These are phyloP conservation scores for Cladorrhinum sp. DNA, from an alignment of 2,329 filamentous ascomycete genomes.

Conservation along the genomic window DNA sequence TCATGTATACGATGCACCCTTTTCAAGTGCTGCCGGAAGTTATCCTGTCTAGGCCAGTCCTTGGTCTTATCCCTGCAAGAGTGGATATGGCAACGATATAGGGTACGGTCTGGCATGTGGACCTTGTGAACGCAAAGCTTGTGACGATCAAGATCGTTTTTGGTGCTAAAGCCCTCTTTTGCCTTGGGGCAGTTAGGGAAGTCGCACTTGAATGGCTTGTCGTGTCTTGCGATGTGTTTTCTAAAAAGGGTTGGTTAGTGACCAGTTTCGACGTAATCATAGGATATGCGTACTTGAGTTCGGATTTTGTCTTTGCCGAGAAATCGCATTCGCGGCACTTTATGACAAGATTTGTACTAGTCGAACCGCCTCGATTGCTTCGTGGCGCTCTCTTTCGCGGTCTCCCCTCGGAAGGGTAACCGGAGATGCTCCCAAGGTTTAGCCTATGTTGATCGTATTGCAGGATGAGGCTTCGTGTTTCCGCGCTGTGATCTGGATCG, in stretches of 20 bases:
- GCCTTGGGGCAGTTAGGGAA: slow-evolving; percentile 52
- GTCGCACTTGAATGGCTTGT: slow-evolving; percentile 63
- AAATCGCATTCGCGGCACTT: slow-evolving; percentile 36
- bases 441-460: slow-evolving; percentile 21
- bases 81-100: slow-evolving; percentile 58
- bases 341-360: slow-evolving; percentile 1
- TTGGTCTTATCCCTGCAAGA: slow-evolving; percentile 62
- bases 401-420: slow-evolving; percentile 5
- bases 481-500: slow-evolving; percentile 39
- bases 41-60: slow-evolving; percentile 77
- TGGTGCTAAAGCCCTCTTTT: slow-evolving; percentile 69
- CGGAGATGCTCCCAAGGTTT: slow-evolving; percentile 7
- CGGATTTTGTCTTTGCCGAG: slow-evolving; percentile 50
- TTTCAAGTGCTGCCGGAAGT: slow-evolving; percentile 76
- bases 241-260: slow-evolving; percentile 46
- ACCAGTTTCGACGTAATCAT: background rate
- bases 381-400: slow-evolving; percentile 6
- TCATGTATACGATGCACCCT: slow-evolving; percentile 57
- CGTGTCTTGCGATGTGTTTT: slow-evolving; percentile 71
- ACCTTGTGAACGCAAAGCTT: slow-evolving; percentile 64
- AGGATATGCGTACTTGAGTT: slow-evolving; percentile 48
- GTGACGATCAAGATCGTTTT: slow-evolving; percentile 80
- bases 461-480: slow-evolving; percentile 39
- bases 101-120: slow-evolving; percentile 41
- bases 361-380: slow-evolving; percentile 7